phyloP scores from a whole-genome alignment of 177 flowering plant species.

The Vitis hybrid region DNA sequence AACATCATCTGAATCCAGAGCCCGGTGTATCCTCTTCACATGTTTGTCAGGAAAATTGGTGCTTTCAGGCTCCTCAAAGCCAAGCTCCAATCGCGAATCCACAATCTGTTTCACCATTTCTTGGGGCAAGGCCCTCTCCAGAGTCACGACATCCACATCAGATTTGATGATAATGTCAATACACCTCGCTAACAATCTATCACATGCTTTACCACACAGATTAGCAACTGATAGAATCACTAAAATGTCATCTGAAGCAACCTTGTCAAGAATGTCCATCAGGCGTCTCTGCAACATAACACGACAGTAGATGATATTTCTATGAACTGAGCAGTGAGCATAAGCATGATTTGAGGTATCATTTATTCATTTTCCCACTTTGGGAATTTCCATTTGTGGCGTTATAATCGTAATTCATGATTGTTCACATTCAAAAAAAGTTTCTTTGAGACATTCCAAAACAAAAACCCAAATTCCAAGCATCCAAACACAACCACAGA shows the following conservation, averaged over 20 bases:
- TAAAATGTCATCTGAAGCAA: slow-evolving; percentile 60
- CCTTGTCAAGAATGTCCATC: slow-evolving; percentile 69
- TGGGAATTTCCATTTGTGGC: too few species aligned
- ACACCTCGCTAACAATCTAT: slow-evolving; percentile 47
- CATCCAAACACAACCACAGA: not conserved
- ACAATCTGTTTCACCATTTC: slow-evolving; percentile 49
- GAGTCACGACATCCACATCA: slow-evolving; percentile 64
- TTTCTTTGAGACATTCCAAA: too few species aligned
- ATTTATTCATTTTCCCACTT: too few species aligned
- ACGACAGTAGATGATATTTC: not conserved
- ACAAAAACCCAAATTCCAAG: not conserved
- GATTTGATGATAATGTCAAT: slow-evolving; percentile 55
- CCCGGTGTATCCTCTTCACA: slow-evolving; percentile 78
- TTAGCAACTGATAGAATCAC: slow-evolving; percentile 66
- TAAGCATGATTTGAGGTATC: too few species aligned
- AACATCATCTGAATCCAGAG: slow-evolving; percentile 90
- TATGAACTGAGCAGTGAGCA: not conserved
- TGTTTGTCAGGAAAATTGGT: slow-evolving; percentile 63
- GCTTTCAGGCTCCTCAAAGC: slow-evolving; percentile 33
- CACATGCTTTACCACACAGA: slow-evolving; percentile 54
- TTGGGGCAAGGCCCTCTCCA: slow-evolving; percentile 61
- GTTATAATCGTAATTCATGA: too few species aligned
- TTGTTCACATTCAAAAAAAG: too few species aligned
- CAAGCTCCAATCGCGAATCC: slow-evolving; percentile 45
- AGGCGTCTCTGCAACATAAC: slow-evolving; percentile 57